Percentiles rank a stretch among this genome's conserved stretches.
These are phyloP conservation scores for Diplogelasinospora grovesii DNA, from an alignment of 495 filamentous ascomycete genomes.

Conservation along the genomic window DNA sequence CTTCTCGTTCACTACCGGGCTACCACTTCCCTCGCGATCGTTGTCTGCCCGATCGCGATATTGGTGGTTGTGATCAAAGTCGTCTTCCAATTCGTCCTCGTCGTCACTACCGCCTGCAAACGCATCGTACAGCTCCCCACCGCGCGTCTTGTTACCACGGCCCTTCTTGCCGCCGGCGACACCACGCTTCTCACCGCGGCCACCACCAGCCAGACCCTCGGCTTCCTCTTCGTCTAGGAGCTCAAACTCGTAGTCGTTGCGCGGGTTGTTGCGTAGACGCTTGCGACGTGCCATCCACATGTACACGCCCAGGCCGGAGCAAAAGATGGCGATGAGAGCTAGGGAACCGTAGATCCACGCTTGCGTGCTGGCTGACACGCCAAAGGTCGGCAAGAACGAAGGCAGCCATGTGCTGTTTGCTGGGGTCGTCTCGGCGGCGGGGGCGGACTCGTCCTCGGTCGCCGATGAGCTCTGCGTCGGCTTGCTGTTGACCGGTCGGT, in stretches of 20 bases:
- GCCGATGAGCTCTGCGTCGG: slow-evolving; percentile 32
- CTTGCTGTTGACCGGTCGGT: slow-evolving; percentile 63
- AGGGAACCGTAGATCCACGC: slow-evolving; percentile 91
- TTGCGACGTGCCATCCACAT: slow-evolving; percentile 71
- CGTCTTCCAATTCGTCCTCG: slow-evolving; percentile 28
- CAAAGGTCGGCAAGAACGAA: slow-evolving; percentile 92
- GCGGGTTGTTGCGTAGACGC: slow-evolving; percentile 62
- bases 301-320: slow-evolving; percentile 70
- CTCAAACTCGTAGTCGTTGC: slow-evolving; percentile 92
- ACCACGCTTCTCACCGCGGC: slow-evolving; percentile 18
- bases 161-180: slow-evolving; percentile 22
- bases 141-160: slow-evolving; percentile 47
- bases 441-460: slow-evolving; percentile 19
- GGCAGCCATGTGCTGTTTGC: slow-evolving; percentile 54
- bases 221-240: slow-evolving; percentile 80
- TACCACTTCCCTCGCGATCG: slow-evolving; percentile 20
- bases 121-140: slow-evolving; percentile 86
- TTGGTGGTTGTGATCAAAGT: slow-evolving; percentile 3
- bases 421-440: slow-evolving; percentile 32
- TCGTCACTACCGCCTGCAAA: slow-evolving; percentile 75
- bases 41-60: slow-evolving; percentile 6
- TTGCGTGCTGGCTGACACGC: slow-evolving; percentile 80
- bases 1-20: slow-evolving; percentile 16
- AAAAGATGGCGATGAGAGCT: slow-evolving; percentile 78
- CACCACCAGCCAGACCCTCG: slow-evolving; percentile 39